A percentile compares a stretch with the other conserved stretches of the same genome.
Evolutionary conservation across 305 asterid species (phyloP).

Genomic region (Solanum hybrid): DNA sequence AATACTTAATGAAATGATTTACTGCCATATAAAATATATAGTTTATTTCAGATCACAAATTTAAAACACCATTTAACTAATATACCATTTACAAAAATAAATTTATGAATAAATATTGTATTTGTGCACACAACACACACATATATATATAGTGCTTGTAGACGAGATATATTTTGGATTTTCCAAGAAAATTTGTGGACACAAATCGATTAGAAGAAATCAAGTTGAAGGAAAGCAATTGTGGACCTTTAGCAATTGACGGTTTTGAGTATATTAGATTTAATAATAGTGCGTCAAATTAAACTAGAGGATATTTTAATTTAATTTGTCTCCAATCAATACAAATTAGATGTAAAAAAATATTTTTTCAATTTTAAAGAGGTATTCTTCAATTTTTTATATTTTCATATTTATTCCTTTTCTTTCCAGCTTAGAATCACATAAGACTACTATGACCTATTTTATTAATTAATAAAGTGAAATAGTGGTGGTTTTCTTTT

Average conservation of each 20-base stretch:
- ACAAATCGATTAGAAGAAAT: not conserved
- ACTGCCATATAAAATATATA: not conserved
- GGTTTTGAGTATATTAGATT: not conserved
- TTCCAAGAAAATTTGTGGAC: not conserved
- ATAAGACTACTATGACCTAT: not conserved
- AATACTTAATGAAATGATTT: too few relatives aligned
- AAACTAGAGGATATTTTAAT: not conserved
- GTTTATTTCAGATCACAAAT: not conserved
- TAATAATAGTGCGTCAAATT: not conserved
- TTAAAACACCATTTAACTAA: not conserved
- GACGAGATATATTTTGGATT: not conserved
- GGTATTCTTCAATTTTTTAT: not conserved
- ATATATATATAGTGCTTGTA: not conserved
- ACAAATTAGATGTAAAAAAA: not conserved
- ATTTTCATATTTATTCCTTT: not conserved
- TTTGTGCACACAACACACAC: too few relatives aligned
- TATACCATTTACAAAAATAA: not conserved
- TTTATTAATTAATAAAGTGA: not conserved
- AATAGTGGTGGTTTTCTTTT: not conserved
- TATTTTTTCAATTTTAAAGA: not conserved
- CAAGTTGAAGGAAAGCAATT: not conserved
- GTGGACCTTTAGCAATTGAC: not conserved
- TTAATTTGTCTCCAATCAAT: not conserved
- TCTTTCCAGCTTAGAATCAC: not conserved
- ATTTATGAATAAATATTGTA: too few relatives aligned